Base-by-base conservation (phyloP, 805 yeast species). In the Suhomyces xylopsoci region DNA sequence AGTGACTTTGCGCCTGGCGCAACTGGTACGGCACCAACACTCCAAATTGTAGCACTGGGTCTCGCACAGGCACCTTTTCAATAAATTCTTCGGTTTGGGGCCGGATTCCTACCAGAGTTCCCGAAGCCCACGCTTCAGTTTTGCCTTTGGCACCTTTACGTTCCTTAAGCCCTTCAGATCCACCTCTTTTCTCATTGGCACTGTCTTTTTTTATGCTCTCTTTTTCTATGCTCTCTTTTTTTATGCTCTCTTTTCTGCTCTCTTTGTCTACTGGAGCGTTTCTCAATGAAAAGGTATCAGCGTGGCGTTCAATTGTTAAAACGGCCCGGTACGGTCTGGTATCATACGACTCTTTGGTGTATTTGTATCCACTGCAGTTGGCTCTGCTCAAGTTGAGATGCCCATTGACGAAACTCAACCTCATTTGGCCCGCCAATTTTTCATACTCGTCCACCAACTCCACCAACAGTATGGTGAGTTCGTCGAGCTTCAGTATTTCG, bases 301-400 rank as follows among this genome's bases (percentile, higher is more conserved):
- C 60, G 12, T 52, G 36, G 5, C 44, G 40, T n/a, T 48, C 50
- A 28, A 69, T 61, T 5, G 51, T 47, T 28, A 64, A 60, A n/a
- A 64, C 55, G 4, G 76, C 69, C 2, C 52, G 44, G 48, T 70
- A 60, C 7, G 64, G 63, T 38, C 78, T 57, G 57, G 62, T 47
- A 56, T 81, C 84, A 60, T 74, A 76, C 28, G 68, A 62, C 34
- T 73, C 78, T 24, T 59, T 51, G 2, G 83, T 82, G 53, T 60
- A 81, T 17, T 59, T 55, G 49, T 63, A 64, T 5, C 60, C 51
- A 38, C 67, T 62, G 58, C 70, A 79, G 53, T 76, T 79, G 8
- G 83, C 83, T 54, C 81, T 57, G 44, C 82, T 74, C 30, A 80
- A 62, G 43, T 69, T 67, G 3, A 78, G 59, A 55, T 62, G 76